These are phyloP conservation scores for Ploettnerulaceae sp. DNA, from an alignment of 2,329 filamentous ascomycete species.

Conservation along the genomic window DNA sequence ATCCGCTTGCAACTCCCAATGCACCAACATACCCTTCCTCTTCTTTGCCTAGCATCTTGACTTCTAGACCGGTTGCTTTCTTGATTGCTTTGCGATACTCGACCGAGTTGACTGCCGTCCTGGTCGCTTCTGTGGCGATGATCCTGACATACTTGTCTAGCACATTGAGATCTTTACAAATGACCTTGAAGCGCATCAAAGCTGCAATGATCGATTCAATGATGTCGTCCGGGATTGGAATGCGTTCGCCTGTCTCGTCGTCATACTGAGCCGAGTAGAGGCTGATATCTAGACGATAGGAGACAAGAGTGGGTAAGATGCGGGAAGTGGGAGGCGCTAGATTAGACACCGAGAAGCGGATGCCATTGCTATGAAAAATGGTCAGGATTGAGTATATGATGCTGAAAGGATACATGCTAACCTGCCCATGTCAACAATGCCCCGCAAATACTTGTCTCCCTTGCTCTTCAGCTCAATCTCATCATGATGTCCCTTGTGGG, in stretches of 20 bases:
- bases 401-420: slow-evolving; percentile 11
- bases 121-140: slow-evolving; percentile 62
- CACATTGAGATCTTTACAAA: slow-evolving; percentile 54
- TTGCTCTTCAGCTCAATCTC: slow-evolving; percentile 3
- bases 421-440: slow-evolving; percentile 40
- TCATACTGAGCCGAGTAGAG: slow-evolving; percentile 60
- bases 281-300: slow-evolving; percentile 55
- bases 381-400: neutral
- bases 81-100: slow-evolving; percentile 51
- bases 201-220: slow-evolving; percentile 47
- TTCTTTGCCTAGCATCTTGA: slow-evolving; percentile 58
- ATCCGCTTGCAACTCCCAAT: slow-evolving; percentile 60
- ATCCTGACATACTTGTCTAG: slow-evolving; percentile 49
- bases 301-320: slow-evolving; percentile 53
- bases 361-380: slow-evolving; percentile 53
- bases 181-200: slow-evolving; percentile 51
- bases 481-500: neutral
- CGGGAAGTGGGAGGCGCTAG: slow-evolving; percentile 52
- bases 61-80: slow-evolving; percentile 51
- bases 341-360: slow-evolving; percentile 65
- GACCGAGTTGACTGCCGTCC: slow-evolving; percentile 54
- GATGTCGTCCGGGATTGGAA: slow-evolving; percentile 48
- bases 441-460: slow-evolving; percentile 22
- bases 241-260: slow-evolving; percentile 36
- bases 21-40: slow-evolving; percentile 63